phyloP scores from a whole-genome alignment of 352 stramenopile species.

The Pythium grandisporangium region DNA sequence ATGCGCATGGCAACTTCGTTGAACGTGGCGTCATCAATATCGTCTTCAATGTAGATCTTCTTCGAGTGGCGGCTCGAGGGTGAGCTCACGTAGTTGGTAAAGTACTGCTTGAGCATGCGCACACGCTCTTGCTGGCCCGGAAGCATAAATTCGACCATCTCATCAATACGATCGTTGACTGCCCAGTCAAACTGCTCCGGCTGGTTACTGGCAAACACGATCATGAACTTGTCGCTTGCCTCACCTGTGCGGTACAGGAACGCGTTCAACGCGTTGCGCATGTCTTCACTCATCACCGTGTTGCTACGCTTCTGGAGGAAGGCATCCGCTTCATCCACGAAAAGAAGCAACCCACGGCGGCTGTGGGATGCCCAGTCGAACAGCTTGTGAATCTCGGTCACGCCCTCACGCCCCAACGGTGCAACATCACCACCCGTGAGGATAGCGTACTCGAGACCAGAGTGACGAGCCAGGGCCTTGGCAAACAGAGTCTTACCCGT shows the following conservation, averaged over 20 bases:
- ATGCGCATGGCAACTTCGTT: constrained; percentile 89
- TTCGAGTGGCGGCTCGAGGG: constrained; percentile 84
- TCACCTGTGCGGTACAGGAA: constrained; percentile 98
- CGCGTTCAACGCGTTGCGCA: constrained; percentile 98
- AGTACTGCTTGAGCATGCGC: constrained; percentile 98
- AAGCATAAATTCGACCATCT: constrained; percentile 97
- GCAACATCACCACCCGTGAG: constrained; percentile 98
- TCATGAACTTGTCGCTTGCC: constrained; percentile 99
- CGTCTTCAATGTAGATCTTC: constrained; percentile 86
- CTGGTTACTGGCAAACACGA: constrained; percentile 99
- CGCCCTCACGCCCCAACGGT: constrained; percentile 94
- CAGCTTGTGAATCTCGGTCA: constrained; percentile 99
- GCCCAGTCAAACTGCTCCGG: constrained; percentile 98
- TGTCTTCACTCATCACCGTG: constrained; percentile 93
- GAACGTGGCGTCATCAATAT: constrained; percentile 90
- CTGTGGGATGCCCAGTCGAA: constrained; percentile 98
- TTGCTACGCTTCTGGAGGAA: constrained; percentile 98
- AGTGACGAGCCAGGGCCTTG: constrained; percentile 94
- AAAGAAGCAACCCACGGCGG: constrained; percentile 93
- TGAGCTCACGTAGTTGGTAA: constrained; percentile 94
- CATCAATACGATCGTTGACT: constrained; percentile 99
- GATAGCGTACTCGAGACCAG: constrained; percentile 98
- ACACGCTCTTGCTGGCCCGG: constrained; percentile 91
- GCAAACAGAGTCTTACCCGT: constrained; percentile 99
- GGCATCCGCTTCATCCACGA: constrained; percentile 99